Conservation (phyloP, 768 basidiomycete genomes). For the Phlebiopsis flavidoalba region DNA sequence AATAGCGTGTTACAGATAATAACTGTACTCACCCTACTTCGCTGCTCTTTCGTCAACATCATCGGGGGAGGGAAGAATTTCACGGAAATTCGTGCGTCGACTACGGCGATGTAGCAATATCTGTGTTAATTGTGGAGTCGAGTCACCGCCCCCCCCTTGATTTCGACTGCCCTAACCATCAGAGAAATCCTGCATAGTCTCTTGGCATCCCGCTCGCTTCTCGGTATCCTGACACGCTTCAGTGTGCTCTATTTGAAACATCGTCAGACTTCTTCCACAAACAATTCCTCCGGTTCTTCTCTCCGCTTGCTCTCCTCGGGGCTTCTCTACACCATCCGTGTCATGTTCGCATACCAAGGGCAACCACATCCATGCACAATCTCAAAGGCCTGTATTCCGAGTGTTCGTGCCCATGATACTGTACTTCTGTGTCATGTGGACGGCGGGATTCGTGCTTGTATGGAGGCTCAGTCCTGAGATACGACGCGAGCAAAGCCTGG, state of each 20-base stretch:
- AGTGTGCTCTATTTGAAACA: constrained; percentile 39
- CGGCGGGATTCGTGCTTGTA: constrained; percentile 50
- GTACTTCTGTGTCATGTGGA: constrained; percentile 80
- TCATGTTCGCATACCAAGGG: constrained; percentile 57
- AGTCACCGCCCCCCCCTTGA: background rate
- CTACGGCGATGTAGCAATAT: constrained; percentile 58
- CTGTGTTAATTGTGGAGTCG: constrained; percentile 64
- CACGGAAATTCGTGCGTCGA: constrained; percentile 39
- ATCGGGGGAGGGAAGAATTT: constrained; percentile 42
- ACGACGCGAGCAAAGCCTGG: constrained; percentile 23
- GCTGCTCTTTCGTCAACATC: constrained; percentile 74
- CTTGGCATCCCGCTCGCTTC: constrained; percentile 73
- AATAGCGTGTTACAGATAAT: constrained; percentile 78
- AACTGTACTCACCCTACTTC: constrained; percentile 31
- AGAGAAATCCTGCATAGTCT: constrained; percentile 43
- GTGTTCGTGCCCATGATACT: constrained; percentile 76
- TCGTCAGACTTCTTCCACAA: constrained; percentile 45
- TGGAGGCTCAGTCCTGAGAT: constrained; percentile 40
- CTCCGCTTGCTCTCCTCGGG: constrained; percentile 68
- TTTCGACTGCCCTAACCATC: background rate
- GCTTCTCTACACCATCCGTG: constrained; percentile 74
- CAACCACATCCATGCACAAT: constrained; percentile 68
- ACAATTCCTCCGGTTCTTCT: constrained; percentile 64
- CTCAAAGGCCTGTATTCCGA: constrained; percentile 74
- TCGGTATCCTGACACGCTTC: constrained; percentile 69